Conservation (phyloP, 1,284 basidiomycete species). For the Abortiporus biennis region DNA sequence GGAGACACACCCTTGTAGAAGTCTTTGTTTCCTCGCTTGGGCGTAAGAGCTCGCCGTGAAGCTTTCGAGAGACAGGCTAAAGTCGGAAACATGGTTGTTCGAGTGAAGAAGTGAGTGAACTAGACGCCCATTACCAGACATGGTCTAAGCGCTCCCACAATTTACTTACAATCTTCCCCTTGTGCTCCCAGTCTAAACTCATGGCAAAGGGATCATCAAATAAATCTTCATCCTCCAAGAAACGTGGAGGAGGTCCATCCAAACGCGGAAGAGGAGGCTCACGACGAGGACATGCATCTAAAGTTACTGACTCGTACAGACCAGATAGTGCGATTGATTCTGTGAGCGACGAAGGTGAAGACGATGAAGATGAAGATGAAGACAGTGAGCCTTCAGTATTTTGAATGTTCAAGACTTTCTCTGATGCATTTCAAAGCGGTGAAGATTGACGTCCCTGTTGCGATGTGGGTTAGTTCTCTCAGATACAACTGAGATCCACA, state of each 20-base stretch:
- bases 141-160: no score
- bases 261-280: background rate
- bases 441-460: constrained; percentile 63
- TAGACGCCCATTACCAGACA: no score
- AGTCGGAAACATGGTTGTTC: constrained; percentile 57
- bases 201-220: no score
- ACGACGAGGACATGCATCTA: background rate
- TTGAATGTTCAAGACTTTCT: background rate
- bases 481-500: background rate
- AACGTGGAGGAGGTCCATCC: background rate
- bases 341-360: constrained; percentile 29
- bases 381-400: constrained; percentile 11
- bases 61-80: constrained; percentile 68
- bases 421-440: constrained; percentile 4
- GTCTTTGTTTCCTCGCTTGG: constrained; percentile 88
- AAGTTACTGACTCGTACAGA: constrained; percentile 3
- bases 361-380: constrained; percentile 23
- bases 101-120: no score
- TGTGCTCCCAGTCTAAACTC: no score
- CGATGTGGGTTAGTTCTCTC: constrained; percentile 75
- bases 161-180: no score
- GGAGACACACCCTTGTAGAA: constrained; percentile 77
- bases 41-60: constrained; percentile 70
- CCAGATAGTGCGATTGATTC: constrained; percentile 51
- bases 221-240: background rate